A percentile compares a stretch with the other conserved stretches of the same genome.
Evolutionary conservation across 2,329 filamentous ascomycete species (phyloP).

Genomic region (Cadophora malorum): DNA sequence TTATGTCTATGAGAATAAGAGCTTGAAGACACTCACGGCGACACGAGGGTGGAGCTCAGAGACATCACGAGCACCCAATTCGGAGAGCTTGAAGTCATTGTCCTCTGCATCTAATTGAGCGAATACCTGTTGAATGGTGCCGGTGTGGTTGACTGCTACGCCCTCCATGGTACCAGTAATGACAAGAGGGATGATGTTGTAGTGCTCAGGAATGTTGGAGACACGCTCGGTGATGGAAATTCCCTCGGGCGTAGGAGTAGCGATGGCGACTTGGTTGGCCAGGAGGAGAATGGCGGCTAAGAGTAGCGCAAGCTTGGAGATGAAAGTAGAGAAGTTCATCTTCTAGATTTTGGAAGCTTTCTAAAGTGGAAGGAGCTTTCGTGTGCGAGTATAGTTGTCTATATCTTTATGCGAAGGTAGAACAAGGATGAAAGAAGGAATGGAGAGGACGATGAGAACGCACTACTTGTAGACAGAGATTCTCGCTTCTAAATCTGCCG

Average conservation of each 20-base stretch:
- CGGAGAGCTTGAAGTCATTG: not conserved
- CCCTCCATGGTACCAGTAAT: not conserved
- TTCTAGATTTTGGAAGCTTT: not conserved
- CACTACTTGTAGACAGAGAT: not conserved
- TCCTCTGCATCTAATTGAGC: not conserved
- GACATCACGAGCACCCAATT: not conserved
- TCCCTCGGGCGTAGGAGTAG: not conserved
- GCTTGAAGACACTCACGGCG: not conserved
- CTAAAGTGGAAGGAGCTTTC: not conserved
- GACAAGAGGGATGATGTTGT: not conserved
- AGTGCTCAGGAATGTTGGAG: not conserved
- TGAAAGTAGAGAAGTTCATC: conserved; percentile 5
- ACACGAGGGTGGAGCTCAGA: not conserved
- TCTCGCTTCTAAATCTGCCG: not conserved
- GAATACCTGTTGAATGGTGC: not conserved
- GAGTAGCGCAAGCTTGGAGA: not conserved
- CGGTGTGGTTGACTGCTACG: not conserved
- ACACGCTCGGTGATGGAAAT: not conserved
- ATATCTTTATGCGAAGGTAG: not conserved
- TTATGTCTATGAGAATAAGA: not conserved
- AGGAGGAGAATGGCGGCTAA: not conserved
- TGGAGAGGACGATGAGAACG: not conserved
- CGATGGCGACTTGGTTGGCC: not conserved
- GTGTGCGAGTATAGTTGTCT: not conserved
- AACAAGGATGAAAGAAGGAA: not conserved